phyloP scores from a whole-genome alignment of 768 basidiomycete species.

The Amanita inopinata region DNA sequence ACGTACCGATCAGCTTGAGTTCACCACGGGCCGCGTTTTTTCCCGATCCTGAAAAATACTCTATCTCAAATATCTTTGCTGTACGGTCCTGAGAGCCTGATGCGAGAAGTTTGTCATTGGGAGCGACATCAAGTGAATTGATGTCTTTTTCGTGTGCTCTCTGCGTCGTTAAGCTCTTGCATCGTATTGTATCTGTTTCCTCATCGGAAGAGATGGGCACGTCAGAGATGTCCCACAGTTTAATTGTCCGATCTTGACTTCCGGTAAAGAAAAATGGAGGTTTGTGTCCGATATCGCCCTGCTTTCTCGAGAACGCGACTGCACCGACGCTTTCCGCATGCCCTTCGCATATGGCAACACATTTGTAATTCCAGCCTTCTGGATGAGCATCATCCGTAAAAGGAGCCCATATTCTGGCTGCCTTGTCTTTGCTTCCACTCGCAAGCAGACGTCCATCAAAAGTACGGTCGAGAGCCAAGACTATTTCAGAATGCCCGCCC shows the following conservation, averaged over 20 bases:
- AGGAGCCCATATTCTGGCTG: conserved; percentile 77
- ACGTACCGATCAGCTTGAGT: conserved; percentile 71
- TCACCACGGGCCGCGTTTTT: conserved; percentile 49
- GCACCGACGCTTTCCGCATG: conserved; percentile 93
- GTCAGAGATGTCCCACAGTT: conserved; percentile 89
- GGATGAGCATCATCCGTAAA: conserved; percentile 11
- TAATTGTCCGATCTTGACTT: conserved; percentile 94
- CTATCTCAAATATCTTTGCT: conserved; percentile 81
- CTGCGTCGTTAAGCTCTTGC: conserved; percentile 73
- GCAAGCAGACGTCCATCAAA: conserved; percentile 64
- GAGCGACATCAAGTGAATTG: conserved; percentile 89
- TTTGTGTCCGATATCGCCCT: conserved; percentile 18
- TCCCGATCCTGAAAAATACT: conserved; percentile 34
- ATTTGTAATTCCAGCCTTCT: conserved; percentile 47
- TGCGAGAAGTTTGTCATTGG: conserved; percentile 79
- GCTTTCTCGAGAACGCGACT: conserved; percentile 65
- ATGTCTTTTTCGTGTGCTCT: conserved; percentile 98
- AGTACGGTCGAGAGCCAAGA: conserved; percentile 72
- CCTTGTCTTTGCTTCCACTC: conserved; percentile 87
- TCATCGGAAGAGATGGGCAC: conserved; percentile 25
- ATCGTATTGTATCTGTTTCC: conserved; percentile 30
- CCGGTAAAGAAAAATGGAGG: conserved; percentile 84
- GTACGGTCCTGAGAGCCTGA: conserved; percentile 96
- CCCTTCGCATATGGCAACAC: conserved; percentile 84
- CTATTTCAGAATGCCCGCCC: conserved; percentile 85